Percentiles rank a stretch among this genome's conserved stretches.
Conservation (phyloP, 129 eudicot genomes). For the Artemisia argyi region DNA sequence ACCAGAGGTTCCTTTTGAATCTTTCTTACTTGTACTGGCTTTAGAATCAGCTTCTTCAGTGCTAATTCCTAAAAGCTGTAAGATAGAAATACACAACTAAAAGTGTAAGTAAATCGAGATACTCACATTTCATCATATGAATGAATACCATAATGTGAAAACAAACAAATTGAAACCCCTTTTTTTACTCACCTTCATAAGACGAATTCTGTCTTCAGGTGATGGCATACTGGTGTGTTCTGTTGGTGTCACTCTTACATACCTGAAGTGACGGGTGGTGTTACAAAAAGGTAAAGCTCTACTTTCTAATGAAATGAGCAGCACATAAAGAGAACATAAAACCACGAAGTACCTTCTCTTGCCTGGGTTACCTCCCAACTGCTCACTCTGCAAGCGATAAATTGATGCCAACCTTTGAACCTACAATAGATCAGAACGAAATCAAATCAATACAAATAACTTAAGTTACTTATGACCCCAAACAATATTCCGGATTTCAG, state of each 20-base stretch:
- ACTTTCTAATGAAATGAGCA: background rate
- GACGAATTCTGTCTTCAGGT: constrained; percentile 59
- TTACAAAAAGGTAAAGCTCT: background rate
- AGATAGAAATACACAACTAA: constrained; percentile 22
- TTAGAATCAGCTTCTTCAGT: constrained; percentile 56
- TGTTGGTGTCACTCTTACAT: constrained; percentile 70
- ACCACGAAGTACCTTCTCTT: constrained; percentile 58
- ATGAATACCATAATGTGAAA: background rate
- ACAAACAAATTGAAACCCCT: background rate
- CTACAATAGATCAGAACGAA: constrained; percentile 27
- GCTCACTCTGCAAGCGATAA: constrained; percentile 64
- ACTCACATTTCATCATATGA: constrained; percentile 5
- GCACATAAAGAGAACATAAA: background rate
- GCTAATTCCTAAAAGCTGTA: constrained; percentile 67
- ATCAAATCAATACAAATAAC: no score
- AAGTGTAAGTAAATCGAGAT: background rate
- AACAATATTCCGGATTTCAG: no score
- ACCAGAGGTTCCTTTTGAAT: constrained; percentile 37
- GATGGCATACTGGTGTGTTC: constrained; percentile 80
- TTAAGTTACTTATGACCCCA: no score
- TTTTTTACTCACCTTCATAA: constrained; percentile 56
- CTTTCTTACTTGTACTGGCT: constrained; percentile 36
- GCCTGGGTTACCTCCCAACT: constrained; percentile 69
- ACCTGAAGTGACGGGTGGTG: constrained; percentile 35
- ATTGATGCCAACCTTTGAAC: constrained; percentile 78